Evolutionary conservation across 495 filamentous ascomycete genomes (phyloP), one percentile per base, ranked within the genome.

Genomic region (Penicillium flavigenum): DNA sequence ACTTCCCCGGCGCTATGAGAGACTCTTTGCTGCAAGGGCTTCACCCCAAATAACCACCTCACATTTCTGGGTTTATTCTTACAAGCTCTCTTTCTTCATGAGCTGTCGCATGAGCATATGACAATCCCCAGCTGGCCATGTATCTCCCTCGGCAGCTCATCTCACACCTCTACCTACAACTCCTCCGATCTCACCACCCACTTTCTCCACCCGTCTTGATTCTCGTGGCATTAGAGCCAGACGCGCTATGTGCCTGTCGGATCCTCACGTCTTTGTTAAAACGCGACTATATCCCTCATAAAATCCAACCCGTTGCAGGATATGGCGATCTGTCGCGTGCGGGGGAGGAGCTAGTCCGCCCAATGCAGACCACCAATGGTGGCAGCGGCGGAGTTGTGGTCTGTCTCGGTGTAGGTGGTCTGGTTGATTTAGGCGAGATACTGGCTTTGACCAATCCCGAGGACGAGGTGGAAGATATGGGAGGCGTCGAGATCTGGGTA

Each of bases 281-380:
- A 77, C 88, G 91, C 78, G 94, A 98, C 79, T 98, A 93, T 68
- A 95, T 98, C 61, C 87, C 88, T n/a, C 93, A 98, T 75, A 97
- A 96, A 79, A 96, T 98, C 58, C 90, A 96, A 63, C 94, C 95
- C 5, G 86, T 98, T 36, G 83, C 88, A 16, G 94, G 94, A 32
- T 97, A 97, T 85, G 86, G 84, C 60, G 94, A 98, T 66, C 86
- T 98, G 38, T 78, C 88, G 64, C 83, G 85, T 63, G 85, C 84
- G 27, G 91, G 91, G 29, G 78, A 83, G 67, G 85, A 90, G 58
- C 78, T 94, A 48, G 84, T 96, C 52, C 78, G 76, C 47, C 90
- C 89, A 9, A 92, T 96, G 91, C 88, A 86, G 75, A 86, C 86
- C 67, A 81, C 81, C 29, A 78, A 87, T 57, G 92, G 92, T 10